Percentiles rank a stretch among this genome's conserved stretches.
Evolutionary conservation across 176 grass and related monocot genomes (phyloP).

Genomic region (Oryza glumipatula): DNA sequence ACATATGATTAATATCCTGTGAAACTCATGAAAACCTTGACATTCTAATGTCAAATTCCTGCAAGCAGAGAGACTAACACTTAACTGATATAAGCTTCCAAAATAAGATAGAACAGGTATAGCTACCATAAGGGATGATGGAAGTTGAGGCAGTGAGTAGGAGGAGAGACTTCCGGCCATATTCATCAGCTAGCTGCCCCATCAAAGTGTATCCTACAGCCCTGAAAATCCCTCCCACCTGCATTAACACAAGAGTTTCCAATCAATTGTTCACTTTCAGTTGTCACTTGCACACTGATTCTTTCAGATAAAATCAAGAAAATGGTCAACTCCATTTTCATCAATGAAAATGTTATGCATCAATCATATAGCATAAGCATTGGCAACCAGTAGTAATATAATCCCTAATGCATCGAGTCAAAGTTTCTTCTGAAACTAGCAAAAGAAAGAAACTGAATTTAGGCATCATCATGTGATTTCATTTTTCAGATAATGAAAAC

Average conservation of each 20-base stretch:
- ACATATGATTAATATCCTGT: neutral
- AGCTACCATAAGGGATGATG: slow-evolving; percentile 76
- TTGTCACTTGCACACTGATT: neutral
- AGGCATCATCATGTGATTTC: neutral
- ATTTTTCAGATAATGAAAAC: neutral
- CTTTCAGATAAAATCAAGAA: neutral
- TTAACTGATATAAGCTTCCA: neutral
- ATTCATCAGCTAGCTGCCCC: slow-evolving; percentile 81
- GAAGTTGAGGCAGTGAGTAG: slow-evolving; percentile 67
- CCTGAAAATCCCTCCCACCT: slow-evolving; percentile 83
- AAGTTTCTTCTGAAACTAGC: neutral
- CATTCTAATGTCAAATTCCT: neutral
- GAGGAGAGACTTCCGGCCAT: slow-evolving; percentile 77
- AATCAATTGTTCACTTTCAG: neutral
- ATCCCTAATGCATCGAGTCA: neutral
- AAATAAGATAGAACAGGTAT: neutral
- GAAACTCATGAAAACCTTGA: neutral
- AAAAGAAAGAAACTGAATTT: neutral
- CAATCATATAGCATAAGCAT: neutral
- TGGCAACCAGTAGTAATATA: neutral
- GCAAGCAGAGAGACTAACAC: neutral
- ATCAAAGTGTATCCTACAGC: slow-evolving; percentile 64
- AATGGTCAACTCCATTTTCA: neutral
- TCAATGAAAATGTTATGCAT: neutral
- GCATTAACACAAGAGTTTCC: neutral